These are phyloP conservation scores for Erucastrum elatum DNA, from an alignment of 345 rosid genomes.

Conservation along the genomic window DNA sequence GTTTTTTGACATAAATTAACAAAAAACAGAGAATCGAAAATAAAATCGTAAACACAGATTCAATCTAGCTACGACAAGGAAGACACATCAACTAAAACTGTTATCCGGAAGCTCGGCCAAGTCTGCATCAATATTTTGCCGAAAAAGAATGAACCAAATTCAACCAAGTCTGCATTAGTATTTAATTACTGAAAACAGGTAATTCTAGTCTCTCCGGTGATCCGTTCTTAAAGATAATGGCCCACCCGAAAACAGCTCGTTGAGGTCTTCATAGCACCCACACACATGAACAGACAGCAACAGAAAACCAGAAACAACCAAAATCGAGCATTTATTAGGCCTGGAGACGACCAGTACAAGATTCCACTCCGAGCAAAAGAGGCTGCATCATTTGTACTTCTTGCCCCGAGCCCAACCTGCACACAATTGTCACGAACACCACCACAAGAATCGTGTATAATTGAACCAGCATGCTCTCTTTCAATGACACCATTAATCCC, in stretches of 20 bases:
- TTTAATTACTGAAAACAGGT: no score
- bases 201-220: no score
- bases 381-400: no score
- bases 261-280: not conserved
- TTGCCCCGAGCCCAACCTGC: no score
- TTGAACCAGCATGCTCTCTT: no score
- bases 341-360: not conserved
- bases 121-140: not conserved
- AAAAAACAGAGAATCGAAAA: not conserved
- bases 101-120: not conserved
- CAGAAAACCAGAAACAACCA: not conserved
- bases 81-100: not conserved
- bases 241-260: not conserved
- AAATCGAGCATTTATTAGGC: not conserved
- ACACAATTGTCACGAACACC: not conserved
- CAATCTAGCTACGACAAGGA: not conserved
- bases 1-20: not conserved
- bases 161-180: no score
- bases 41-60: no score
- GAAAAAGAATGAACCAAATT: not conserved
- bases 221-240: no score
- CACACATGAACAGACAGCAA: not conserved
- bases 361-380: no score
- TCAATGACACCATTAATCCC: no score
- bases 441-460: not conserved